Evolutionary conservation across 306 rosid genomes (phyloP), one percentile per base, ranked within the genome.

Genomic region (Coriaria nepalensis): DNA sequence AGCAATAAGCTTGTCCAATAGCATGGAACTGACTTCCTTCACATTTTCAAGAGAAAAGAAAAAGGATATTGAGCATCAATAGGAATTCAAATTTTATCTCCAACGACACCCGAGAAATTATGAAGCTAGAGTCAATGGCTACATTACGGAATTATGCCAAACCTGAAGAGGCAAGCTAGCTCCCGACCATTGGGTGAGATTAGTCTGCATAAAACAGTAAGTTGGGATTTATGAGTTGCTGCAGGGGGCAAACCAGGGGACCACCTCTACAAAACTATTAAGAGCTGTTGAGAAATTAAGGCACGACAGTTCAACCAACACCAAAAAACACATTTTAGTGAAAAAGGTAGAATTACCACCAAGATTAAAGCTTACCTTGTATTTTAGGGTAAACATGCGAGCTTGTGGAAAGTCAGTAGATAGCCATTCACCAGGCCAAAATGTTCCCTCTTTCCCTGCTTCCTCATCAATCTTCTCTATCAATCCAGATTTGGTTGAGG

Each of bases 381-480:
- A 90, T 61, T 80, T 84, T 61, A 90, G 72, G 43, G 92, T 61
- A 73, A 81, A 81, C 77, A 84, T 56, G 56, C 95, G 93, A 69
- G 94, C 97, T 52, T 72, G 71, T 9, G 87, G 92, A 47, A 84
- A 74, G 71, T 90, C 97, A 60, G 71, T 55, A 11, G 97, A 81
- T 64, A 90, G 95, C 97, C 97, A 90, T 78, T 84, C 97, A 67
- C 95, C 80, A 14, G 97, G 97, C 97, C 97, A 90, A 63, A 90
- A 90, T 60, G 95, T 84, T 58, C 97, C 95, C 12, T 59, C 76
- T 82, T 79, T 90, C 69, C 97, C 95, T 48, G 97, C 86, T 68
- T 81, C 94, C 87, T 81, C 81, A 41, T 90, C 95, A 73, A 90
- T 81, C 87, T 85, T 90, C 73, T 90, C 97, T 59, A 90, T 92